A percentile compares a stretch with the other conserved stretches of the same genome.
Evolutionary conservation across 371 early-diverging fungal species (phyloP).

Genomic region (Mucor circinelloides): DNA sequence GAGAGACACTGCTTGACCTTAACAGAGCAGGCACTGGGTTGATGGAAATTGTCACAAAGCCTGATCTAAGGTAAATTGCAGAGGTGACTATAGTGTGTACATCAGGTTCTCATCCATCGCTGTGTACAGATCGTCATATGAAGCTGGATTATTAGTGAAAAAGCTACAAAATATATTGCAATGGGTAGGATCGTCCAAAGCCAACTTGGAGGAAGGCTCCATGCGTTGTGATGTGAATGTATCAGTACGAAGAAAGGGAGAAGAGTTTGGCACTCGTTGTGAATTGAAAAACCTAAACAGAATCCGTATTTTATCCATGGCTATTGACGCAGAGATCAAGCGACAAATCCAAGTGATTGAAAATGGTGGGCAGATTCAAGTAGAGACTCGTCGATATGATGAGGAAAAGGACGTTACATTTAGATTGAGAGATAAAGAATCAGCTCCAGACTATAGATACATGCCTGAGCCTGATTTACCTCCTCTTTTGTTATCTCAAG

Average conservation of each 20-base stretch:
- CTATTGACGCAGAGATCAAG: conserved; percentile 79
- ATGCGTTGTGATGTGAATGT: conserved; percentile 94
- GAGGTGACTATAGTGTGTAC: too few species aligned
- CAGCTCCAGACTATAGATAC: conserved; percentile 85
- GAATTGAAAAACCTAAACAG: conserved; percentile 93
- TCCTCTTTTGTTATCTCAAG: conserved; percentile 47
- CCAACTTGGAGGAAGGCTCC: conserved; percentile 90
- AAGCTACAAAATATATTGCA: conserved; percentile 78
- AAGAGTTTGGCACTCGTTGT: conserved; percentile 67
- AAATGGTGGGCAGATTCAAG: conserved; percentile 49
- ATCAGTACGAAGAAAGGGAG: conserved; percentile 61
- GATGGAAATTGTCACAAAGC: conserved; percentile 90
- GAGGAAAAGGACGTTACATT: conserved; percentile 64
- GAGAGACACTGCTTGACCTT: conserved; percentile 72
- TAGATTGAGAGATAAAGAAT: conserved; percentile 78
- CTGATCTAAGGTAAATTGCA: conserved; percentile 67
- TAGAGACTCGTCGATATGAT: conserved; percentile 86
- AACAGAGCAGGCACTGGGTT: conserved; percentile 89
- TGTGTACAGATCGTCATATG: conserved; percentile 57
- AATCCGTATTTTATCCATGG: conserved; percentile 69
- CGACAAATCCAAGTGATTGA: conserved; percentile 72
- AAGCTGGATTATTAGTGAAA: conserved; percentile 78
- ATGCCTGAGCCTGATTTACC: conserved; percentile 95
- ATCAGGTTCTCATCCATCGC: too few species aligned
- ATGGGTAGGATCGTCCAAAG: conserved; percentile 72